Conservation (phyloP, 257 asterid species). For the Solanum sitiens region DNA sequence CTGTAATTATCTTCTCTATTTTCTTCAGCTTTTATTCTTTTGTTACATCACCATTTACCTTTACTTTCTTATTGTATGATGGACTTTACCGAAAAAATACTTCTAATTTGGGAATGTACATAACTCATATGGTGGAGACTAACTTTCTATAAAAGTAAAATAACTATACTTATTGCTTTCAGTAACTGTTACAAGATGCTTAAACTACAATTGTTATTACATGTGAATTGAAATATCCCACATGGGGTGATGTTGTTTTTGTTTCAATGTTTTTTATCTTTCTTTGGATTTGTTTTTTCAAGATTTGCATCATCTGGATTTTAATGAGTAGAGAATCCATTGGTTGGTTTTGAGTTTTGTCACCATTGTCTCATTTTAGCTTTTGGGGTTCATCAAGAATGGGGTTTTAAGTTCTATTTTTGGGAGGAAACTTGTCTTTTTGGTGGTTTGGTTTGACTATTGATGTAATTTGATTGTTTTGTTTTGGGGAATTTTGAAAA, state of each 20-base stretch:
- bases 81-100: not conserved
- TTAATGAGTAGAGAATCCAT: not conserved
- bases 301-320: not conserved
- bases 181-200: constrained; percentile 4
- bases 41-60: not conserved
- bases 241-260: not conserved
- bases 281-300: not conserved
- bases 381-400: constrained; percentile 7
- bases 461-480: not conserved
- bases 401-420: constrained; percentile 5
- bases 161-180: constrained; percentile 2
- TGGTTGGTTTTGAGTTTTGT: not conserved
- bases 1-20: not conserved
- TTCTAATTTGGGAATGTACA: not conserved
- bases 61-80: not conserved
- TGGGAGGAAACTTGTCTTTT: not conserved
- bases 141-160: not conserved
- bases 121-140: not conserved
- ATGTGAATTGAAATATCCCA: not conserved
- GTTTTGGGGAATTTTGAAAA: not conserved
- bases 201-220: not conserved
- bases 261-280: not conserved
- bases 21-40: not conserved
- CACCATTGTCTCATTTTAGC: constrained; percentile 5
- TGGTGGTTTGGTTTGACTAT: not conserved